Conservation (phyloP, 1,139 yeast genomes). For the Fermentozyma sake region DNA sequence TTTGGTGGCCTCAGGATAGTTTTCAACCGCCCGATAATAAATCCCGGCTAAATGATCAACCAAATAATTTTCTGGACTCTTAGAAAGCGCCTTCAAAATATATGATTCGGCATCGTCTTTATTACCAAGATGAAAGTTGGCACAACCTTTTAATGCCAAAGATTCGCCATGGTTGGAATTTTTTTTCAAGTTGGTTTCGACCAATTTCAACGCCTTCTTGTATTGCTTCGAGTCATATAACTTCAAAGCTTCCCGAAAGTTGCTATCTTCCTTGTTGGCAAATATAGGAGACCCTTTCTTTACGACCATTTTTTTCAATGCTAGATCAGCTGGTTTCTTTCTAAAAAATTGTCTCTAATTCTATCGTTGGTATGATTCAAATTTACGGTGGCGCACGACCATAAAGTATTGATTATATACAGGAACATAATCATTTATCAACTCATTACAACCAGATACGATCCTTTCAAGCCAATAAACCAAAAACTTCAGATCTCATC, state of each 20-base stretch:
- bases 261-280: slow-evolving; percentile 56
- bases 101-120: slow-evolving; percentile 62
- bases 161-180: slow-evolving; percentile 76
- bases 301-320: slow-evolving; percentile 16
- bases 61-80: slow-evolving; percentile 57
- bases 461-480: no score
- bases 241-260: slow-evolving; percentile 77
- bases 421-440: neutral
- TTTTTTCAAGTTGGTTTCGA: slow-evolving; percentile 76
- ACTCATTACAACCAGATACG: neutral
- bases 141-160: slow-evolving; percentile 78
- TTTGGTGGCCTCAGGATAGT: slow-evolving; percentile 73
- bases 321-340: neutral
- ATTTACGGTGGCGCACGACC: no score
- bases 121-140: slow-evolving; percentile 49
- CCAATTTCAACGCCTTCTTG: slow-evolving; percentile 74
- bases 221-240: slow-evolving; percentile 83
- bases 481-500: no score
- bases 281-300: slow-evolving; percentile 31
- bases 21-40: slow-evolving; percentile 64
- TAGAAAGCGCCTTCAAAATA: slow-evolving; percentile 56
- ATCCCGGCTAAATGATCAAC: slow-evolving; percentile 87
- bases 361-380: no score
- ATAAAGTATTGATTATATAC: no score
- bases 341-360: neutral